Base-by-base conservation (phyloP, 768 basidiomycete species). In the Trametes cinnabarina region DNA sequence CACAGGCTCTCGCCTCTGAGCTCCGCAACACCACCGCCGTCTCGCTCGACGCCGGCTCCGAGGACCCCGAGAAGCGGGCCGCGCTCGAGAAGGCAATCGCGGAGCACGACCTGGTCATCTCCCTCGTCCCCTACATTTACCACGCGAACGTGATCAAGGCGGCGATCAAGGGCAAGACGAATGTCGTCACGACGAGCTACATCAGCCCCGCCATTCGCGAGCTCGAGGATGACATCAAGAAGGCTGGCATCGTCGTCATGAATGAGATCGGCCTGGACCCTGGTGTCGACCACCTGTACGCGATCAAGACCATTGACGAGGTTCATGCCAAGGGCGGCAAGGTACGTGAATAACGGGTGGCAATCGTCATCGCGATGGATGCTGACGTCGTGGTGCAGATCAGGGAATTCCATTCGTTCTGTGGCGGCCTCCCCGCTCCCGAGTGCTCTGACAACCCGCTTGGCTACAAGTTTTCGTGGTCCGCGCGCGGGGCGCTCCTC, bases 381-480 rank as follows among this genome's bases (percentile, higher is more conserved):
- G 46, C 57, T 62, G 14, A 60, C 34, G 12, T 12, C 30, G 32
- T 7, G 26, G 7, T 47, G 6, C 61, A 92, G 90, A 79, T 96
- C 74, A 94, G 91, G 69, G 77, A 90, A 64, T 98, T 98, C 83
- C 75, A 89, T 54, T 94, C 92, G 0, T 97, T 93, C 82, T 98
- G 96, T 63, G 94, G 95, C 69, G 96, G 96, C 57, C 88, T 98
- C 47, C 94, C 95, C 47, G 92, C 94, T 0, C 92, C 94, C 7
- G 88, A 92, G 66, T 88, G 88, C 68, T 84, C 93, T 4, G 86
- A 87, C 68, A 99, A 98, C 77, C 94, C 97, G 2, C 87, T 98
- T 55, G 96, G 96, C 11, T 99, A 98, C 85, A 98, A 98, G 73
- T 98, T 99, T 78, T 97, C 94, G 35, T 98, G 97, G 97, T 96